These are phyloP conservation scores for Benincasa hispida DNA, from an alignment of 306 rosid species.

Conservation along the genomic window DNA sequence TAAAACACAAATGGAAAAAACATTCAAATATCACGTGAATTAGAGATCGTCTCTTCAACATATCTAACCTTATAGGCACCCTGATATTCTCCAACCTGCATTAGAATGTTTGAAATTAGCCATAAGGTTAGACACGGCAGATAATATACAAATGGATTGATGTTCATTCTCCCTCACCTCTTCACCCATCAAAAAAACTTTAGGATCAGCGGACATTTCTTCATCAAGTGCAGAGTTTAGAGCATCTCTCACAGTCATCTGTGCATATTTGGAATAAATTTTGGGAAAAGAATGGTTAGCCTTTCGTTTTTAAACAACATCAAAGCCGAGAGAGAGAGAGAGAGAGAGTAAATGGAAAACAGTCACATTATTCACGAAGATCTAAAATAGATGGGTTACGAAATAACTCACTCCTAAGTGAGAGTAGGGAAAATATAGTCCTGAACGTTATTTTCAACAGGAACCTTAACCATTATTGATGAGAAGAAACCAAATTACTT, in stretches of 20 bases:
- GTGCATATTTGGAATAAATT: conserved; percentile 7
- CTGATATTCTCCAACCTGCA: conserved; percentile 98
- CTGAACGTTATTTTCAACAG: neutral
- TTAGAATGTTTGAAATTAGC: conserved; percentile 5
- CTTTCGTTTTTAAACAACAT: conserved; percentile 3
- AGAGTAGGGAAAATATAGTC: neutral
- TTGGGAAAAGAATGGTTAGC: neutral
- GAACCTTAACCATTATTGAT: neutral
- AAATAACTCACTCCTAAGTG: neutral
- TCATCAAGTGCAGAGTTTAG: conserved; percentile 91
- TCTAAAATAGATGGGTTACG: neutral
- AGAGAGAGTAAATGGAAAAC: neutral
- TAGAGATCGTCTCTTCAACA: neutral
- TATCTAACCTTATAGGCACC: conserved; percentile 92
- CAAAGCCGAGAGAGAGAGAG: neutral
- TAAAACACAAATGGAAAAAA: neutral
- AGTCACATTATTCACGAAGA: neutral
- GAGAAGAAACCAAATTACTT: neutral
- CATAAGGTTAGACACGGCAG: conserved; percentile 9
- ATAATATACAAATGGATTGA: neutral
- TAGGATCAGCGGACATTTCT: conserved; percentile 97
- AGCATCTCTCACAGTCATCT: conserved; percentile 87
- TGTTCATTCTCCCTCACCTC: conserved; percentile 36
- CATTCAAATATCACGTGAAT: neutral
- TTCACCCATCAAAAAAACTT: conserved; percentile 97